Evolutionary conservation across 192 early-diverging fungal species (phyloP), one percentile per base, ranked within the genome.

Genomic region (Rhizophagus sp.): DNA sequence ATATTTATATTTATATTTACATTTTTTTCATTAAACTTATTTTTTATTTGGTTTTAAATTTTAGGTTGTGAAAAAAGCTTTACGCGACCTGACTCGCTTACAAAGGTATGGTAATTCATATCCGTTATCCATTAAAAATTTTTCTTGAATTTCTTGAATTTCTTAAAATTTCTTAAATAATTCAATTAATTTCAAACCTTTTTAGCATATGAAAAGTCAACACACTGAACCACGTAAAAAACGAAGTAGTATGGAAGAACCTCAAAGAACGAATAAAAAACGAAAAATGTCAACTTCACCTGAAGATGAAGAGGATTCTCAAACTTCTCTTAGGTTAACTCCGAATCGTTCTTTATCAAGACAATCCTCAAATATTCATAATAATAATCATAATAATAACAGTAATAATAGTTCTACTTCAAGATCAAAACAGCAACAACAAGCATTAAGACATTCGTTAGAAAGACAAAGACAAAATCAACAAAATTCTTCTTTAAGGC

Each of bases 31-130:
- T 44, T 10, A 44, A 44, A 10, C 1, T 44, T 44, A 10, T 44
- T 44, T 44, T 44, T 44, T 9, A 10, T 9, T 9, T 10, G 1
- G 1, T 10, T 44, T 44, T 10, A 61, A 73, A 22, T 19, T 41
- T 71, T 73, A 73, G 75, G 75, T 76, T 76, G 75, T 25, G 75
- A 76, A 25, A 76, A 76, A 76, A 64, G 44, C 49, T 76, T 76
- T 66, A 65, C 75, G 49, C 57, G 75, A 65, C 75, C 75, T 5
- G 75, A 76, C 30, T 76, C 75, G 24, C 49, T 76, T 34, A 76
- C 62, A 64, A 76, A 76, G 62, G 75, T 76, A 76, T 9, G 2
- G 1, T 57, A 30, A 57, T 33, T 39, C 3, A 25, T 52, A 2
- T 61, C 52, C 33, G 11, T 61, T 57, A 36, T 30, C 30, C 30